phyloP scores from a whole-genome alignment of 768 basidiomycete species.

The Cystofilobasidium capitatum region DNA sequence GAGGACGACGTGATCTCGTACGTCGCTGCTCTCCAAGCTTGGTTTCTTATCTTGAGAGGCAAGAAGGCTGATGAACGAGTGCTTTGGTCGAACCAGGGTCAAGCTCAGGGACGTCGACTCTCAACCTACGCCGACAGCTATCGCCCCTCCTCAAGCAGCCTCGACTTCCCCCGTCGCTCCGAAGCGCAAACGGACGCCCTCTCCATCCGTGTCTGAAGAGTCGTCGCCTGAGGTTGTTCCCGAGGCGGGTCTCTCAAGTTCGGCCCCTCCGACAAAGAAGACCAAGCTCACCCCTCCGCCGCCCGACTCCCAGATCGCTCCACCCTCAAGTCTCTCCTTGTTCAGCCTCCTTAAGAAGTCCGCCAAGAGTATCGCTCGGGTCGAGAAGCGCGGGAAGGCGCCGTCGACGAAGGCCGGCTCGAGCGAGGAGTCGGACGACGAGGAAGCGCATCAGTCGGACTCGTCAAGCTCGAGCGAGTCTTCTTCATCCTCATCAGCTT shows the following conservation, averaged over 20 bases:
- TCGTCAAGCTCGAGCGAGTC: background rate
- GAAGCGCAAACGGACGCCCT: background rate
- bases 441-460: background rate
- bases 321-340: too few relatives aligned
- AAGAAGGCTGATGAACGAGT: background rate
- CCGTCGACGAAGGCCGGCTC: constrained; percentile 2
- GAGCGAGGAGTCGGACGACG: background rate
- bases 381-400: too few relatives aligned
- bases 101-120: background rate
- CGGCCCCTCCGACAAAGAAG: constrained; percentile 5
- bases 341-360: too few relatives aligned
- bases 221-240: background rate
- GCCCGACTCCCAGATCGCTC: background rate
- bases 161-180: too few relatives aligned
- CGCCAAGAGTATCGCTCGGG: too few relatives aligned
- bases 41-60: background rate
- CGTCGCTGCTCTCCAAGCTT: background rate
- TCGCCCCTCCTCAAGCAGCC: background rate
- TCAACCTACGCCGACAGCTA: background rate
- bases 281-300: background rate
- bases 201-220: too few relatives aligned
- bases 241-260: background rate
- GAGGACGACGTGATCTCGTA: constrained; percentile 21
- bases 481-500: constrained; percentile 6
- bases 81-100: background rate